Percentiles rank a stretch among this genome's conserved stretches.
These are phyloP conservation scores for Onygena corvina DNA, from an alignment of 2,329 filamentous ascomycete genomes.

Conservation along the genomic window DNA sequence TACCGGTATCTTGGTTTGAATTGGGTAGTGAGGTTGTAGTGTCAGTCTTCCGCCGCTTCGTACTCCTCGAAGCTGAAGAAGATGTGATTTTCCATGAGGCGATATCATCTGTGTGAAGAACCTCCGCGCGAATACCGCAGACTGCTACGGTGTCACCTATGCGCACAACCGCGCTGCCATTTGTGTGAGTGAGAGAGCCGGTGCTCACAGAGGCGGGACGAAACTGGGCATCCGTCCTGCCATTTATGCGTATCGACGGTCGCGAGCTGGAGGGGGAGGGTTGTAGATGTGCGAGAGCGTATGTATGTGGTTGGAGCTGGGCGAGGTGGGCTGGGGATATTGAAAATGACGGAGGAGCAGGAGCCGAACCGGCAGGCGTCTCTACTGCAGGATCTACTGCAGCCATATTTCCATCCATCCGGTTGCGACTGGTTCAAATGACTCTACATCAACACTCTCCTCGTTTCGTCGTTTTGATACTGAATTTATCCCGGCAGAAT, in stretches of 20 bases:
- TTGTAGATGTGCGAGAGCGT: constrained; percentile 77
- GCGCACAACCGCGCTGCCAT: constrained; percentile 80
- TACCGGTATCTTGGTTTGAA: constrained; percentile 35
- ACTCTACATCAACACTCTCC: neutral
- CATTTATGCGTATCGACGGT: constrained; percentile 63
- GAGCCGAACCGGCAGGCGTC: neutral
- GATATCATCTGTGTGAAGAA: constrained; percentile 63
- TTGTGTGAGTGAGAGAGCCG: constrained; percentile 73
- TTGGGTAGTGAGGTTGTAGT: constrained; percentile 16
- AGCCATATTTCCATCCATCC: neutral
- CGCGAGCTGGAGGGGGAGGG: constrained; percentile 39
- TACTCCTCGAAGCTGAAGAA: constrained; percentile 22
- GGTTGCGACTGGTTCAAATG: neutral
- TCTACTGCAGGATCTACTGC: neutral
- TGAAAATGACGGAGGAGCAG: constrained; percentile 36
- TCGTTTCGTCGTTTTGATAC: neutral
- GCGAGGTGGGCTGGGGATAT: constrained; percentile 61
- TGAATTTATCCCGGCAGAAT: constrained; percentile 6
- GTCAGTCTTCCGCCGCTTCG: constrained; percentile 22
- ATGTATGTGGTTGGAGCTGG: constrained; percentile 77
- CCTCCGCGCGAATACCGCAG: constrained; percentile 79
- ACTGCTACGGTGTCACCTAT: constrained; percentile 88
- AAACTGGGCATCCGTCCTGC: constrained; percentile 57
- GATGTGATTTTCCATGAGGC: constrained; percentile 40
- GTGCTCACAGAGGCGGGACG: constrained; percentile 66